A percentile compares a stretch with the other conserved stretches of the same genome.
Conservation (phyloP, 2,329 filamentous ascomycete species). For the Pyrenophora tritici-repentis region DNA sequence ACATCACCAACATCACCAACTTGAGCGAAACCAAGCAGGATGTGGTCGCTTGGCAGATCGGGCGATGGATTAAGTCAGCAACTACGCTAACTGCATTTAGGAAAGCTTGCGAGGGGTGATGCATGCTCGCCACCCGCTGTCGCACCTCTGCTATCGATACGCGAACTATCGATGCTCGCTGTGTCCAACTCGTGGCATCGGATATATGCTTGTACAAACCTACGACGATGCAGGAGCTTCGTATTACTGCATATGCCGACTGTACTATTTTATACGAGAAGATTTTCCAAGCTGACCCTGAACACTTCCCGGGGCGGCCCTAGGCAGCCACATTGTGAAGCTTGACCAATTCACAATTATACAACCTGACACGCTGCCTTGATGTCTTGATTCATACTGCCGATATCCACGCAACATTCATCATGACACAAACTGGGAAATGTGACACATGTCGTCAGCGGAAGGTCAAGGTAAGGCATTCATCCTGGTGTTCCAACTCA, state of each 20-base stretch:
- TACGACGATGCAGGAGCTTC: not conserved
- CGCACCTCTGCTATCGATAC: not conserved
- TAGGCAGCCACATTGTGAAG: not conserved
- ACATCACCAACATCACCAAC: no score
- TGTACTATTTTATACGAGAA: not conserved
- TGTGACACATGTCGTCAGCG: slow-evolving; percentile 39
- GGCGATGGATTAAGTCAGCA: no score
- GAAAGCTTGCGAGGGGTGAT: not conserved
- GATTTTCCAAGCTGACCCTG: not conserved
- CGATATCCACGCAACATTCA: no score
- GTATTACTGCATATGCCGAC: not conserved
- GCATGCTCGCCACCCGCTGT: not conserved
- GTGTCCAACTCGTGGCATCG: not conserved
- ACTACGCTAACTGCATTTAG: not conserved
- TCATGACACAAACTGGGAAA: slow-evolving; percentile 40
- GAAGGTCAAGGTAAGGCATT: slow-evolving; percentile 35
- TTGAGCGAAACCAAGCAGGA: no score
- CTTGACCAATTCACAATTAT: not conserved
- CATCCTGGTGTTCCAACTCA: not conserved
- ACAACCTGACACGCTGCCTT: not conserved
- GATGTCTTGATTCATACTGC: not conserved
- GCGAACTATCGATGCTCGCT: not conserved
- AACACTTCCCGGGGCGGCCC: not conserved
- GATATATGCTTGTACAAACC: not conserved
- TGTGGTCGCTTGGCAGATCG: no score